These are phyloP conservation scores for Septoria petroselini DNA, from an alignment of 2,329 filamentous ascomycete species.

Conservation along the genomic window DNA sequence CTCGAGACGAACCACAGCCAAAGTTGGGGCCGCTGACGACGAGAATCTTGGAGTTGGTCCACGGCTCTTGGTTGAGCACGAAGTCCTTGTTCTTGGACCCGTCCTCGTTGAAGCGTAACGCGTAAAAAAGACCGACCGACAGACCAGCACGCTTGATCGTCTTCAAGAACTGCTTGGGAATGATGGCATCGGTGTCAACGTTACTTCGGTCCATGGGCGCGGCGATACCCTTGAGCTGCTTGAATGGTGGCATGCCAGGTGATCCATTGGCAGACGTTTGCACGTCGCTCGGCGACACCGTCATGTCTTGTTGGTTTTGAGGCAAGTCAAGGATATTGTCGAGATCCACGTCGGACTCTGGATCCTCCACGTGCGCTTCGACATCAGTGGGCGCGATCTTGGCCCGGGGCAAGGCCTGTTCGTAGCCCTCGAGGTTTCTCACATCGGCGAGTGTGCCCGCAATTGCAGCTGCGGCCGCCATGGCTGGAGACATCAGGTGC, in stretches of 20 bases:
- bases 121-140: slow-evolving; percentile 81
- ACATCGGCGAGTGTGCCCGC: slow-evolving; percentile 90
- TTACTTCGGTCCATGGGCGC: slow-evolving; percentile 85
- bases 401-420: slow-evolving; percentile 40
- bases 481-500: slow-evolving; percentile 94
- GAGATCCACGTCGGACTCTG: slow-evolving; percentile 60
- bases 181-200: slow-evolving; percentile 98
- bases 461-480: slow-evolving; percentile 89
- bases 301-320: slow-evolving; percentile 45
- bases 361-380: slow-evolving; percentile 55
- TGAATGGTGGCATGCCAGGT: slow-evolving; percentile 78
- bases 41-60: slow-evolving; percentile 79
- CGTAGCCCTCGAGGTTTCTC: slow-evolving; percentile 66
- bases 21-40: slow-evolving; percentile 92
- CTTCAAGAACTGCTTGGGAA: slow-evolving; percentile 98
- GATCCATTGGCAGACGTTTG: slow-evolving; percentile 49
- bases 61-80: slow-evolving; percentile 85
- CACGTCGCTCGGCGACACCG: slow-evolving; percentile 51
- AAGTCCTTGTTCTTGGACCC: slow-evolving; percentile 76
- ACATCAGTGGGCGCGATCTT: slow-evolving; percentile 56
- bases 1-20: slow-evolving; percentile 85
- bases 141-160: slow-evolving; percentile 98
- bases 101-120: slow-evolving; percentile 68
- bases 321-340: slow-evolving; percentile 63
- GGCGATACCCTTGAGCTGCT: slow-evolving; percentile 76